Evolutionary conservation across 345 rosid genomes (phyloP).

Genomic region (Nasturtium officinale): DNA sequence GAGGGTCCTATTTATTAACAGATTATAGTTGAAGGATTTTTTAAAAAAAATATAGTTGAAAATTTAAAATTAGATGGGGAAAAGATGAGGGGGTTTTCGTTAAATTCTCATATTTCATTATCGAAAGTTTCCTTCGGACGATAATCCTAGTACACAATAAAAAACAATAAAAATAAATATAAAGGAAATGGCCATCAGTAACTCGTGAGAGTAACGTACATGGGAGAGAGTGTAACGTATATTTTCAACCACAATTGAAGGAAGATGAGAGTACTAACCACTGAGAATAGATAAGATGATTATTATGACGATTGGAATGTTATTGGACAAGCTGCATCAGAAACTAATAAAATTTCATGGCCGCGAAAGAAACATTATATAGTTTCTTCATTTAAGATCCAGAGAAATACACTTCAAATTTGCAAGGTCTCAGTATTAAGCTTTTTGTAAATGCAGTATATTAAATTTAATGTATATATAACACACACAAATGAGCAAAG

Average conservation of each 20-base stretch:
- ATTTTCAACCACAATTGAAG: conserved; percentile 24
- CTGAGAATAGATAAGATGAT: conserved; percentile 21
- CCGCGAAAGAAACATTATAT: background rate
- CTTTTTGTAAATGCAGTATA: background rate
- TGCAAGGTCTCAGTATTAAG: background rate
- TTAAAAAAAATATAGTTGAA: no score
- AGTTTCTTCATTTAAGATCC: background rate
- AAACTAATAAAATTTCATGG: background rate
- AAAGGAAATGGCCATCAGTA: background rate
- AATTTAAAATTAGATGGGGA: no score
- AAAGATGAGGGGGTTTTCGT: no score
- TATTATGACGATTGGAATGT: conserved; percentile 15
- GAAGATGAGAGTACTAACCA: background rate
- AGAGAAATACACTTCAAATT: background rate
- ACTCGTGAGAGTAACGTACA: conserved; percentile 21
- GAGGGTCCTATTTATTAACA: no score
- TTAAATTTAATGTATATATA: no score
- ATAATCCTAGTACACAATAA: conserved; percentile 33
- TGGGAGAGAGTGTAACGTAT: conserved; percentile 14
- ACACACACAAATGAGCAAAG: no score
- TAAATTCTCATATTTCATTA: no score
- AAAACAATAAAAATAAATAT: background rate
- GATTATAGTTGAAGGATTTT: no score
- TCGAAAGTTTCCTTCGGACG: conserved; percentile 16
- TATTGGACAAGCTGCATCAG: background rate